These are phyloP conservation scores for Colletotrichum salicis DNA, from an alignment of 2,329 filamentous ascomycete genomes.

Conservation along the genomic window DNA sequence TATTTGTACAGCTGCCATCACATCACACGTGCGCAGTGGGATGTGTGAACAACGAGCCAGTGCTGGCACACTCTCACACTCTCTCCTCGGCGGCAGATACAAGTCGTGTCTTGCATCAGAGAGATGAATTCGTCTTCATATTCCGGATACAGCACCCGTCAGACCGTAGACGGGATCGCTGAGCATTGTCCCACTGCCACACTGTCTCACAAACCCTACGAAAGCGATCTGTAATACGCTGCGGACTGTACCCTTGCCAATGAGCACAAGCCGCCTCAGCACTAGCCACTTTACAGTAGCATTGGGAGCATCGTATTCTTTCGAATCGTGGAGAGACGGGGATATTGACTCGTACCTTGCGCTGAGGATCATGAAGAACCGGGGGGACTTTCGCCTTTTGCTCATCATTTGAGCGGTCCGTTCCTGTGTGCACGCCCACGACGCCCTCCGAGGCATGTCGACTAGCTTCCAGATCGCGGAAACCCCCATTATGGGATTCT, in stretches of 20 bases:
- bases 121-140: slow-evolving; percentile 7
- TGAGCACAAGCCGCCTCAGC: slow-evolving; percentile 24
- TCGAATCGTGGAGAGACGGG: slow-evolving; percentile 30
- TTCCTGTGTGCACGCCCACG: slow-evolving; percentile 1
- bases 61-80: slow-evolving; percentile 1
- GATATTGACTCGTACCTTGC: slow-evolving; percentile 28
- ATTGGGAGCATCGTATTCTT: slow-evolving; percentile 23
- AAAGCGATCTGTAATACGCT: slow-evolving; percentile 6
- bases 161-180: slow-evolving; percentile 4
- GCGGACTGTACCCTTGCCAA: slow-evolving; percentile 5
- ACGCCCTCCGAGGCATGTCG: background rate
- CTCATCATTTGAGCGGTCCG: slow-evolving; percentile 8
- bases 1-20: background rate
- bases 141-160: slow-evolving; percentile 15
- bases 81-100: background rate
- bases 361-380: slow-evolving; percentile 1
- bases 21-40: background rate
- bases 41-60: background rate
- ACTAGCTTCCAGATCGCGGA: background rate
- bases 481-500: slow-evolving; percentile 9
- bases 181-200: background rate
- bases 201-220: slow-evolving; percentile 9
- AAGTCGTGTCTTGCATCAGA: slow-evolving; percentile 11
- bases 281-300: slow-evolving; percentile 10
- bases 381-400: slow-evolving; percentile 4